Conservation (phyloP, 306 rosid genomes). For the Calophaca sinica region DNA sequence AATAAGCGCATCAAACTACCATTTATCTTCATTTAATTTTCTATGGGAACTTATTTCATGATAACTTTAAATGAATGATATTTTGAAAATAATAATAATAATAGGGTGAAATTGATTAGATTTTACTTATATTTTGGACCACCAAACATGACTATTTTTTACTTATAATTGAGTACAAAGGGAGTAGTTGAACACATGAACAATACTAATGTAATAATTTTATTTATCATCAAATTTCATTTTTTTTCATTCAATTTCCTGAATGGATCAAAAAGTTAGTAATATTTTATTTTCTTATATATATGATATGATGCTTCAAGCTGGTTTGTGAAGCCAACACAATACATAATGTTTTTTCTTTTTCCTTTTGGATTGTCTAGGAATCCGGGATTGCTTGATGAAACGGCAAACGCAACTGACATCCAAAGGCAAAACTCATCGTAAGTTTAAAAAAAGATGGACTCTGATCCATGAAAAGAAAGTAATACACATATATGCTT, state of each 20-base stretch:
- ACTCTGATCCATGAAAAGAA: slow-evolving; percentile 32
- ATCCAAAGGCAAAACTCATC: slow-evolving; percentile 34
- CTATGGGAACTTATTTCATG: too few species aligned
- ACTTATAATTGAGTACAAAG: too few species aligned
- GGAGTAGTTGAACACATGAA: too few species aligned
- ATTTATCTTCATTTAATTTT: too few species aligned
- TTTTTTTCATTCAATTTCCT: neutral
- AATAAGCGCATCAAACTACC: too few species aligned
- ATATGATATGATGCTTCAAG: neutral
- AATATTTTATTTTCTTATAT: neutral
- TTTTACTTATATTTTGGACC: too few species aligned
- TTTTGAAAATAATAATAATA: too few species aligned
- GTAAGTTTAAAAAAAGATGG: slow-evolving; percentile 23
- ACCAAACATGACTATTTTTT: too few species aligned
- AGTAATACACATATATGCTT: slow-evolving; percentile 30
- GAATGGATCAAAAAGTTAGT: neutral
- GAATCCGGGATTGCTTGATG: slow-evolving; percentile 55
- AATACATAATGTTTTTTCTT: neutral
- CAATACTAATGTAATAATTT: neutral
- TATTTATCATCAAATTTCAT: too few species aligned
- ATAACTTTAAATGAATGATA: too few species aligned
- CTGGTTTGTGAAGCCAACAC: slow-evolving; percentile 2
- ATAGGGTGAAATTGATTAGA: too few species aligned
- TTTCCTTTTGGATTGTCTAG: slow-evolving; percentile 35
- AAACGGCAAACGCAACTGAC: slow-evolving; percentile 43